These are phyloP conservation scores for Cladophialophora chaetospira DNA, from an alignment of 2,329 filamentous ascomycete species.

Conservation along the genomic window DNA sequence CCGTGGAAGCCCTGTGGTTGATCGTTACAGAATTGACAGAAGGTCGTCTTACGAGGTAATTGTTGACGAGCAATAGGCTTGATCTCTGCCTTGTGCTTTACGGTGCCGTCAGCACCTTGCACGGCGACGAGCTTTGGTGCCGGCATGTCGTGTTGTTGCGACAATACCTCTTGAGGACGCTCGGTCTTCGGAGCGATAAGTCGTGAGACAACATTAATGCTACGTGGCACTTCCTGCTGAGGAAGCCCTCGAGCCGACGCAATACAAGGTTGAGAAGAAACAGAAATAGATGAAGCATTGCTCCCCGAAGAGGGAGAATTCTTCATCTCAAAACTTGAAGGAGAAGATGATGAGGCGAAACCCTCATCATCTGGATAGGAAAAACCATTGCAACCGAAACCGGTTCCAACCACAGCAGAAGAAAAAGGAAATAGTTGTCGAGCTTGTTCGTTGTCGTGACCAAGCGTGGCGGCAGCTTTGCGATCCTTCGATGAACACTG, in stretches of 20 bases:
- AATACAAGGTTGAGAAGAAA: constrained; percentile 36
- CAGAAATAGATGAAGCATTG: constrained; percentile 44
- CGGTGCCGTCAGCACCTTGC: constrained; percentile 54
- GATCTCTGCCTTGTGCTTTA: constrained; percentile 57
- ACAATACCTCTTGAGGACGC: constrained; percentile 35
- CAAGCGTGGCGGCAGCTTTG: constrained; percentile 35
- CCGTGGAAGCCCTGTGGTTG: constrained; percentile 80
- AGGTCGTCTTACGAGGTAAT: constrained; percentile 61
- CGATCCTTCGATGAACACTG: constrained; percentile 35
- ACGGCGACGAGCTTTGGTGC: constrained; percentile 55
- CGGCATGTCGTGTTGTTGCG: constrained; percentile 36
- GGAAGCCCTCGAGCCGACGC: constrained; percentile 50
- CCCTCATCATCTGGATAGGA: constrained; percentile 36
- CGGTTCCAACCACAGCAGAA: constrained; percentile 39
- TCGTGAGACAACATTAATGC: constrained; percentile 37
- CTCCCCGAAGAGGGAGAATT: constrained; percentile 53
- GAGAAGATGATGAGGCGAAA: constrained; percentile 39
- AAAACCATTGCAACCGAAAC: constrained; percentile 39
- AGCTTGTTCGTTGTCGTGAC: constrained; percentile 30
- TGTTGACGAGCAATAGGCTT: constrained; percentile 61
- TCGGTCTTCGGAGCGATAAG: constrained; percentile 54
- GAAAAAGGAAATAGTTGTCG: constrained; percentile 38
- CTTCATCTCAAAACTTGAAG: constrained; percentile 52
- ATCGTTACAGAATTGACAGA: constrained; percentile 70
- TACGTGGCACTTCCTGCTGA: constrained; percentile 51